Percentiles rank a stretch among this genome's conserved stretches.
Conservation (phyloP, 495 filamentous ascomycete species). For the Cercophora samala region DNA sequence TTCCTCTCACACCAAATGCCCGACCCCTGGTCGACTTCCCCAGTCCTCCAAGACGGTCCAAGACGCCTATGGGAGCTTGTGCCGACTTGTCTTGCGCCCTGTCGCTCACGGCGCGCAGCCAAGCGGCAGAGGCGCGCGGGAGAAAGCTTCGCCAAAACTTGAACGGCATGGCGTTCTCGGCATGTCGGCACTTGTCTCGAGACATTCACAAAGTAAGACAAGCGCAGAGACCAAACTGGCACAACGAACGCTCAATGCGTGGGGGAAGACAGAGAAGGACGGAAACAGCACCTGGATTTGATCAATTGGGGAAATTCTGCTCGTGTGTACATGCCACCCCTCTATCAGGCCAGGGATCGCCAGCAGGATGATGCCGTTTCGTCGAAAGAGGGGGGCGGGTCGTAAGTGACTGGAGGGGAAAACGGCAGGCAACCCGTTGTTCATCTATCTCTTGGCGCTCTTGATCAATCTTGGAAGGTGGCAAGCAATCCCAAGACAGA, state of each 20-base stretch:
- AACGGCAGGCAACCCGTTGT: slow-evolving; percentile 9
- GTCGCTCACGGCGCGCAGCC: slow-evolving; percentile 10
- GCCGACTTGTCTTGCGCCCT: slow-evolving; percentile 6
- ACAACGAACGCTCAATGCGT: neutral
- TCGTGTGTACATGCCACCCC: neutral
- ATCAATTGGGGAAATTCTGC: neutral
- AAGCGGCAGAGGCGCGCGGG: slow-evolving; percentile 7
- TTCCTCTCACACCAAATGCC: slow-evolving; percentile 8
- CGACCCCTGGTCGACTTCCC: neutral
- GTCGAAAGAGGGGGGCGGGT: slow-evolving; percentile 2
- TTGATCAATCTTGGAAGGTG: slow-evolving; percentile 26
- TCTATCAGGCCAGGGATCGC: slow-evolving; percentile 8
- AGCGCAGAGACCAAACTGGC: neutral
- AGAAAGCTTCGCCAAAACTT: slow-evolving; percentile 12
- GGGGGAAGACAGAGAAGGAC: neutral
- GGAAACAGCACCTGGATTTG: neutral
- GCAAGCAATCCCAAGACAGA: slow-evolving; percentile 17
- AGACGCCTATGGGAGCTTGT: neutral
- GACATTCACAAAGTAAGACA: neutral
- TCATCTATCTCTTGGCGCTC: slow-evolving; percentile 25
- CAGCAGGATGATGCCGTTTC: neutral
- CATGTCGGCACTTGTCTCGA: slow-evolving; percentile 6
- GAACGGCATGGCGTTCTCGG: slow-evolving; percentile 5
- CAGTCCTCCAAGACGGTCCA: slow-evolving; percentile 2
- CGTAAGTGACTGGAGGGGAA: slow-evolving; percentile 4